Evolutionary conservation across 148 eudicot genomes (phyloP).

Genomic region (Amaranthus cruentus): DNA sequence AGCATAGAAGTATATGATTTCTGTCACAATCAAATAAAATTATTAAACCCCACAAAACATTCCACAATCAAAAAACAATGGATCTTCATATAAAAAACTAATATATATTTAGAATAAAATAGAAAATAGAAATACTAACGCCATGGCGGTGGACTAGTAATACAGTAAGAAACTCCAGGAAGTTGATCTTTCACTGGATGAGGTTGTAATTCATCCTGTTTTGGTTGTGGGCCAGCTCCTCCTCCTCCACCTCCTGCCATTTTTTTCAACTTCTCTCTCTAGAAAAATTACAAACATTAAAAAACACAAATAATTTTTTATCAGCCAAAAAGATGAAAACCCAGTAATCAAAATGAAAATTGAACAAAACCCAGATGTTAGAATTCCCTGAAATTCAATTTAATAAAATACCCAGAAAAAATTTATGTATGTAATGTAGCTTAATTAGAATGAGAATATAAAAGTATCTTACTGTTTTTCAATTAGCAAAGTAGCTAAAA

Average conservation of each 20-base stretch:
- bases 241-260: constrained; percentile 52
- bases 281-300: neutral
- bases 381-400: constrained; percentile 14
- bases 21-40: constrained; percentile 21
- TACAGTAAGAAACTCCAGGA: constrained; percentile 70
- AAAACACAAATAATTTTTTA: constrained; percentile 14
- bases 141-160: constrained; percentile 95
- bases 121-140: constrained; percentile 44
- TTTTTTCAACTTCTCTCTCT: constrained; percentile 19
- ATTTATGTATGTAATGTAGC: neutral
- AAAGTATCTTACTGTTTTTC: too few species aligned
- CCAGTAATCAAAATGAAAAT: neutral
- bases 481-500: too few species aligned
- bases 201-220: constrained; percentile 65
- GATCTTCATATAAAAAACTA: constrained; percentile 11
- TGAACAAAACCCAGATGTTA: constrained; percentile 26
- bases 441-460: neutral
- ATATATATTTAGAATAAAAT: neutral
- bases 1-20: neutral
- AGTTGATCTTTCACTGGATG: constrained; percentile 85
- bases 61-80: constrained; percentile 12
- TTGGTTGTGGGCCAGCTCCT: constrained; percentile 65
- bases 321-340: constrained; percentile 4
- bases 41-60: constrained; percentile 1
- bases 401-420: constrained; percentile 3